Conservation (phyloP, 1,284 basidiomycete genomes). For the Ustilago sp. region DNA sequence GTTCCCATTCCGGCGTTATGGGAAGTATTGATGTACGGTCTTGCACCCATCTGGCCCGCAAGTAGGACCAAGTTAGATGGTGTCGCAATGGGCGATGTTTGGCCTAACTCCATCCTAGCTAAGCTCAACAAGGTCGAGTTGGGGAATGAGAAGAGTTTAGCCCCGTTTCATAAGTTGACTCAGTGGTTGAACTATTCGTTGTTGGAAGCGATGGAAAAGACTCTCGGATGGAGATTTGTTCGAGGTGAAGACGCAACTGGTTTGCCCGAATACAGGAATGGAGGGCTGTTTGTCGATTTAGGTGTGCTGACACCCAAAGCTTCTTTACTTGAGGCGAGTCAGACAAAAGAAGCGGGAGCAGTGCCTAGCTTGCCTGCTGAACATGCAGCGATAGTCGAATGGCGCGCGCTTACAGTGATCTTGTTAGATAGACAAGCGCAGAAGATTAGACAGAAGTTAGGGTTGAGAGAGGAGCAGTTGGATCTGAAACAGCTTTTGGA, state of each 20-base stretch:
- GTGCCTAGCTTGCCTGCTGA: constrained; percentile 74
- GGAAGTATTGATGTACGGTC: constrained; percentile 82
- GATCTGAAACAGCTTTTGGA: constrained; percentile 89
- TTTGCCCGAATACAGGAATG: constrained; percentile 61
- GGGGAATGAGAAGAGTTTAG: constrained; percentile 71
- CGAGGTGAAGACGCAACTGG: constrained; percentile 80
- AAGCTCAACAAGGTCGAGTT: background rate
- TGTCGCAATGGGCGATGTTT: constrained; percentile 85
- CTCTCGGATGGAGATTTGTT: constrained; percentile 81
- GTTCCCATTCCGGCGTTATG: constrained; percentile 74
- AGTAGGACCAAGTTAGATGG: constrained; percentile 78
- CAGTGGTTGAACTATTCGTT: constrained; percentile 76
- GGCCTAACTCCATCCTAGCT: constrained; percentile 73
- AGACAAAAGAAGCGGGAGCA: constrained; percentile 25
- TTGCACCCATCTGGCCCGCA: constrained; percentile 86
- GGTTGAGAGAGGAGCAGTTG: constrained; percentile 72
- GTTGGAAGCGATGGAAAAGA: constrained; percentile 57
- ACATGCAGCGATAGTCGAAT: constrained; percentile 92
- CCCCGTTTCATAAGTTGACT: constrained; percentile 92
- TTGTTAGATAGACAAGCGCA: constrained; percentile 73
- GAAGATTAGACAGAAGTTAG: constrained; percentile 34
- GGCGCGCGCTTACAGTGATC: constrained; percentile 93
- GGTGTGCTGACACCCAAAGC: constrained; percentile 70
- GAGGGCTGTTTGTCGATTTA: constrained; percentile 85
- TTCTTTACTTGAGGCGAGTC: constrained; percentile 72